A percentile compares a stretch with the other conserved stretches of the same genome.
These are phyloP conservation scores for Trichoderma lentiforme DNA, from an alignment of 2,329 filamentous ascomycete species.

Conservation along the genomic window DNA sequence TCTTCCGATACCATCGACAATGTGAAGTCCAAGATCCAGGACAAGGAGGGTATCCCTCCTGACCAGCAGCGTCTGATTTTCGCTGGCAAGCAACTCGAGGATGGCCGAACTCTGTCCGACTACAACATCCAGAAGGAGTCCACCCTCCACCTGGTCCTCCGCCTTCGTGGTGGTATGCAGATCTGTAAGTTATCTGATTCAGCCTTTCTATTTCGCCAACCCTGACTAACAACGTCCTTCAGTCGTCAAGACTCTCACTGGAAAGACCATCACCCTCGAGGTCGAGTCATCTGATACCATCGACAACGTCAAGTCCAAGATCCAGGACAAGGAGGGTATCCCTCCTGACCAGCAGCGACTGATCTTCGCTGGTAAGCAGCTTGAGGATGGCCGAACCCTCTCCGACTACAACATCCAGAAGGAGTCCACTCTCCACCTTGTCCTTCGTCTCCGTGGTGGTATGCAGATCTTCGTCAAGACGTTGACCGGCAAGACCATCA, in stretches of 20 bases:
- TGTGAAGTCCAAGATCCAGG: slow-evolving; percentile 96
- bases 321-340: slow-evolving; percentile 90
- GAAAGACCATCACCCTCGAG: slow-evolving; percentile 92
- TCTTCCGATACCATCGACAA: slow-evolving; percentile 94
- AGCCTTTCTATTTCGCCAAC: neutral
- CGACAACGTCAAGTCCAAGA: slow-evolving; percentile 93
- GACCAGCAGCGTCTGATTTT: slow-evolving; percentile 97
- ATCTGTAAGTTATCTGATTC: slow-evolving; percentile 52
- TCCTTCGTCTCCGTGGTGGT: slow-evolving; percentile 77
- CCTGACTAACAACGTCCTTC: slow-evolving; percentile 21
- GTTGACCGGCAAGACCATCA: slow-evolving; percentile 92
- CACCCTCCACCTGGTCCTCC: slow-evolving; percentile 71
- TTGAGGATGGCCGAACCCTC: slow-evolving; percentile 87
- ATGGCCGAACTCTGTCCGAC: slow-evolving; percentile 62
- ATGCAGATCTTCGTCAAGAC: slow-evolving; percentile 79
- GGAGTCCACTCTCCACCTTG: slow-evolving; percentile 77
- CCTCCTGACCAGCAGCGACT: slow-evolving; percentile 92
- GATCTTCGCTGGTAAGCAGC: slow-evolving; percentile 90
- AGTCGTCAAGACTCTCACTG: slow-evolving; percentile 77
- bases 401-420: slow-evolving; percentile 98
- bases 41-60: slow-evolving; percentile 96
- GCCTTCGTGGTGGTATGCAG: slow-evolving; percentile 64
- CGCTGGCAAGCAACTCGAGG: slow-evolving; percentile 94
- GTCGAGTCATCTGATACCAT: slow-evolving; percentile 88
- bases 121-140: slow-evolving; percentile 62